Evolutionary conservation across 129 eudicot species (phyloP).

Genomic region (Pulicaria dysenterica): DNA sequence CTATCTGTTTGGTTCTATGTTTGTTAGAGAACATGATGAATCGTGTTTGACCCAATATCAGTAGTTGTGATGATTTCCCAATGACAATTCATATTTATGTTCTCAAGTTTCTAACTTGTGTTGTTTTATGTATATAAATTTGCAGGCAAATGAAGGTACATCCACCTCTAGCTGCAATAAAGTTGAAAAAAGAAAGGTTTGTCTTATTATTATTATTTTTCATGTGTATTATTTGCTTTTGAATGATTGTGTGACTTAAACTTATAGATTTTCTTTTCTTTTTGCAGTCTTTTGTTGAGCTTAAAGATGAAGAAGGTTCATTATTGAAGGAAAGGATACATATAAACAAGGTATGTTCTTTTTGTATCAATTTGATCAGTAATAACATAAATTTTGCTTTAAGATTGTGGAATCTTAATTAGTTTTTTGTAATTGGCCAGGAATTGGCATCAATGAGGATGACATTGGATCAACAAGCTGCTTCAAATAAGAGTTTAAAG

Average conservation of each 20-base stretch:
- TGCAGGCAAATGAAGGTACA: conserved; percentile 55
- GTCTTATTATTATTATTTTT: not conserved
- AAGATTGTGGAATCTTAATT: not conserved
- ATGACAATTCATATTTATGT: not conserved
- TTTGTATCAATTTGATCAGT: too few species aligned
- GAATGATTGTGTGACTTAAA: too few species aligned
- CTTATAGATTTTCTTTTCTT: not conserved
- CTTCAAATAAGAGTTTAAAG: conserved; percentile 42
- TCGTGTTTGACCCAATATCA: too few species aligned
- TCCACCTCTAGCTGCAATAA: conserved; percentile 35
- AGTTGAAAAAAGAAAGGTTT: conserved; percentile 49
- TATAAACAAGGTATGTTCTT: conserved; percentile 47
- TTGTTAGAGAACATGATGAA: too few species aligned
- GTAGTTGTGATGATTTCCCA: not conserved
- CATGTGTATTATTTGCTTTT: not conserved
- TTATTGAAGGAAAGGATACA: conserved; percentile 47
- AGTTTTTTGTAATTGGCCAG: conserved; percentile 26
- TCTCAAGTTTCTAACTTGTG: not conserved
- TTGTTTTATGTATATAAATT: not conserved
- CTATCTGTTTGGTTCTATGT: too few species aligned
- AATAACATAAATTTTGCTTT: not conserved
- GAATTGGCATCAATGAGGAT: conserved; percentile 43
- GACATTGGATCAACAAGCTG: conserved; percentile 38
- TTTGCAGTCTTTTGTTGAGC: conserved; percentile 50
- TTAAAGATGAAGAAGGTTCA: conserved; percentile 52